Conservation (phyloP, 495 filamentous ascomycete species). For the Acidomyces sp. region DNA sequence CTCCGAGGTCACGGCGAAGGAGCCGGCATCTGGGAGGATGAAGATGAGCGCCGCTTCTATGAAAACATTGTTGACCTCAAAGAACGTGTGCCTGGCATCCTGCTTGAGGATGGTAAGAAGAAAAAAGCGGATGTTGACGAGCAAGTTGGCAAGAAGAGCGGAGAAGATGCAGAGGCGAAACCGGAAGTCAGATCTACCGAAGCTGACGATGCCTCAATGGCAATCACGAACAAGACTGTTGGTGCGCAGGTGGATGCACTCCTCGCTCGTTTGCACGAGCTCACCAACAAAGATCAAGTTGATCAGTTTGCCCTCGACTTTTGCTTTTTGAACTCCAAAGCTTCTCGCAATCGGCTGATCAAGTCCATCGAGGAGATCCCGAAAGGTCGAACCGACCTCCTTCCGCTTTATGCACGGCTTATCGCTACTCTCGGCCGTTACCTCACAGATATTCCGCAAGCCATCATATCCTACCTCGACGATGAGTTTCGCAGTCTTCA, state of each 20-base stretch:
- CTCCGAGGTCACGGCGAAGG: constrained; percentile 80
- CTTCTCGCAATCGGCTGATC: constrained; percentile 82
- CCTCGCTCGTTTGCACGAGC: constrained; percentile 71
- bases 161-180: constrained; percentile 34
- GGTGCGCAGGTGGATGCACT: constrained; percentile 93
- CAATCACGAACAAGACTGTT: constrained; percentile 93
- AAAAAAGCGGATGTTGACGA: constrained; percentile 59
- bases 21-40: constrained; percentile 97
- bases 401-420: constrained; percentile 82
- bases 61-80: constrained; percentile 93
- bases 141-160: constrained; percentile 32
- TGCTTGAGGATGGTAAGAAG: constrained; percentile 90
- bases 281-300: constrained; percentile 80
- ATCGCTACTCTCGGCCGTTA: constrained; percentile 89
- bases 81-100: constrained; percentile 82
- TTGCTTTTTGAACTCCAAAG: constrained; percentile 97
- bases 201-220: constrained; percentile 73
- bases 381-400: constrained; percentile 81
- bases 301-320: constrained; percentile 91
- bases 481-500: constrained; percentile 95
- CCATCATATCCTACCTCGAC: constrained; percentile 85
- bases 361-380: constrained; percentile 91
- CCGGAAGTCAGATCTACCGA: constrained; percentile 40
- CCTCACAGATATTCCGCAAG: constrained; percentile 82
- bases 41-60: constrained; percentile 94